Evolutionary conservation across 2,329 filamentous ascomycete species (phyloP).

Genomic region (Monilinia aucupariae): DNA sequence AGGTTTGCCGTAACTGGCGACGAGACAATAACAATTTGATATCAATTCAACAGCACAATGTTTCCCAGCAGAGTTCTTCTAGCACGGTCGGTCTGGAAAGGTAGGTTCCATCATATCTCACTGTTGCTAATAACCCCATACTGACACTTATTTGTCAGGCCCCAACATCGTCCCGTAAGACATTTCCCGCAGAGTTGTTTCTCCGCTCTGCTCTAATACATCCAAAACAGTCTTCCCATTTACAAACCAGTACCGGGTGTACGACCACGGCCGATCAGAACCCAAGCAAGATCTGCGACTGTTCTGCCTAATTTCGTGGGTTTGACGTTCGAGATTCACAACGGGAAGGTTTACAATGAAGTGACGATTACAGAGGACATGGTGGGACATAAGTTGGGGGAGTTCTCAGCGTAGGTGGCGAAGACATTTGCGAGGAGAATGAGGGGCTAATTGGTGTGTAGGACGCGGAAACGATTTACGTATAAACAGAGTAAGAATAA

Average conservation of each 20-base stretch:
- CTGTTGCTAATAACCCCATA: not conserved
- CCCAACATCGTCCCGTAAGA: constrained; percentile 67
- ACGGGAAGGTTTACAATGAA: constrained; percentile 65
- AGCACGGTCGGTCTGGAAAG: constrained; percentile 69
- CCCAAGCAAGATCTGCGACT: constrained; percentile 64
- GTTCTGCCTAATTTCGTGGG: constrained; percentile 71
- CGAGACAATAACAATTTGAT: not conserved
- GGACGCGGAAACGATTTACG: constrained; percentile 61
- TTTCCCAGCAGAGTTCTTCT: constrained; percentile 53
- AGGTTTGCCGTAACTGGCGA: not conserved
- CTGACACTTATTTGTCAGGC: constrained; percentile 42
- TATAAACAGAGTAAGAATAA: constrained; percentile 69
- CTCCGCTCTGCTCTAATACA: constrained; percentile 34
- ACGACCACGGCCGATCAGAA: constrained; percentile 58
- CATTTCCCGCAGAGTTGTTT: constrained; percentile 5
- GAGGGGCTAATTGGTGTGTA: constrained; percentile 34
- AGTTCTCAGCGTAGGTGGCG: constrained; percentile 59
- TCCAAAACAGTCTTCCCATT: constrained; percentile 47
- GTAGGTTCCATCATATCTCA: constrained; percentile 39
- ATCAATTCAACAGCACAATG: constrained; percentile 40
- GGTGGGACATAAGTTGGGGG: constrained; percentile 70
- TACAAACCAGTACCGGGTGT: constrained; percentile 45
- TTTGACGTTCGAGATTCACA: constrained; percentile 64
- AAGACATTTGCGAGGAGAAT: not conserved
- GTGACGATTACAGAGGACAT: constrained; percentile 69